Conservation (phyloP, 306 rosid species). For the Herpetospermum pedunculosum region DNA sequence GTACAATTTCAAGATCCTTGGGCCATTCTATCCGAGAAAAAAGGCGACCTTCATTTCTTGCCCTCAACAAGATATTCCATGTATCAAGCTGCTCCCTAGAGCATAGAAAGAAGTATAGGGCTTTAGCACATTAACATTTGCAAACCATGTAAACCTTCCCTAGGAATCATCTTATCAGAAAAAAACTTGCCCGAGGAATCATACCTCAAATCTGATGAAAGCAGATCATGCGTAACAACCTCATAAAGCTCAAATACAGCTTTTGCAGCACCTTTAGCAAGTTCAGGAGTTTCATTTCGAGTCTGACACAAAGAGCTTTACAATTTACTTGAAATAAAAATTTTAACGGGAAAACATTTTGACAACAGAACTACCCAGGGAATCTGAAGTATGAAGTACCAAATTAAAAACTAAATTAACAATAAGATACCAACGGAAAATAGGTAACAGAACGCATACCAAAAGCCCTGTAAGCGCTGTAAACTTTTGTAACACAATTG, state of each 20-base stretch:
- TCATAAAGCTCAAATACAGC: conserved; percentile 68
- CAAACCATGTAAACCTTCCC: conserved; percentile 3
- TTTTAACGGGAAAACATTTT: neutral
- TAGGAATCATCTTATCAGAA: conserved; percentile 18
- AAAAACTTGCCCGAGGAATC: conserved; percentile 13
- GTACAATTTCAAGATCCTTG: conserved; percentile 75
- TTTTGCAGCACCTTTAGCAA: conserved; percentile 73
- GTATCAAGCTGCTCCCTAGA: conserved; percentile 87
- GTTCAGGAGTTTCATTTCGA: conserved; percentile 62
- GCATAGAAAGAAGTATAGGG: conserved; percentile 6
- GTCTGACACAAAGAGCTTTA: conserved; percentile 30
- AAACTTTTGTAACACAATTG: conserved; percentile 61
- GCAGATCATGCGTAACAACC: conserved; percentile 68
- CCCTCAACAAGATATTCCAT: conserved; percentile 81
- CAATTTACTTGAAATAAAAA: conserved; percentile 1
- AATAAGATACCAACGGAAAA: neutral
- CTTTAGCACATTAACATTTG: neutral
- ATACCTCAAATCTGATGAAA: conserved; percentile 74
- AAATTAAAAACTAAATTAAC: neutral
- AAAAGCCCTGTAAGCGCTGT: conserved; percentile 91
- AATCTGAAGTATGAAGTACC: neutral
- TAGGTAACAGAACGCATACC: conserved; percentile 33
- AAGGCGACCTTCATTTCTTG: conserved; percentile 71
- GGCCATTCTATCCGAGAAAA: conserved; percentile 79
- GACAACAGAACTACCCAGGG: neutral